Evolutionary conservation across 31 red algal species (phyloP).

Genomic region (Odonthalia washingtoniensis): DNA sequence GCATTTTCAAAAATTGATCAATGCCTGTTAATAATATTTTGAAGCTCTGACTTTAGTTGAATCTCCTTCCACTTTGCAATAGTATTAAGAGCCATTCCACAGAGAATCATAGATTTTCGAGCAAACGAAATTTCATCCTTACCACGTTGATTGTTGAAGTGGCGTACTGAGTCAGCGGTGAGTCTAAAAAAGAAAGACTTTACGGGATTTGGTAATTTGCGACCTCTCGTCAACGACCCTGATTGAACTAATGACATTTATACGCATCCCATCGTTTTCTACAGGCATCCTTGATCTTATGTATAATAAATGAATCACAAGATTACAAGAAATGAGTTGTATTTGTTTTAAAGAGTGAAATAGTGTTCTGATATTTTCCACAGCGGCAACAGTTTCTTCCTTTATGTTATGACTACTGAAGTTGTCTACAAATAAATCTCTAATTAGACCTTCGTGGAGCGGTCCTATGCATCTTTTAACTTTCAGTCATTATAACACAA

Average conservation of each 20-base stretch:
- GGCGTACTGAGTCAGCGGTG: background rate
- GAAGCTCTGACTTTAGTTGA: background rate
- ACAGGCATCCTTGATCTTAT: slow-evolving; percentile 34
- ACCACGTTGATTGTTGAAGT: slow-evolving; percentile 2
- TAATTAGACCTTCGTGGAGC: slow-evolving; percentile 3
- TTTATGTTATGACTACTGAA: background rate
- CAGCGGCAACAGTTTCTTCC: background rate
- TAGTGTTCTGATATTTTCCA: background rate
- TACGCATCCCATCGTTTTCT: background rate
- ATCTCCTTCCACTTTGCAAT: background rate
- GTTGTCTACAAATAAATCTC: slow-evolving; percentile 31
- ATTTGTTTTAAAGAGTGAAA: slow-evolving; percentile 8
- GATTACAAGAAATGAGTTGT: slow-evolving; percentile 11
- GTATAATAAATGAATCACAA: slow-evolving; percentile 26
- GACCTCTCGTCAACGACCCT: background rate
- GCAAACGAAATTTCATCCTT: slow-evolving; percentile 1
- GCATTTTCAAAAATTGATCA: no score
- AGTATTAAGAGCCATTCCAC: background rate
- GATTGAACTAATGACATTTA: slow-evolving; percentile 20
- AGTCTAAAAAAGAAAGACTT: slow-evolving; percentile 18
- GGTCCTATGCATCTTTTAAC: background rate
- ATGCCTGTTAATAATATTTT: no score
- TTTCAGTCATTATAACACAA: background rate
- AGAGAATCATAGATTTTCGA: background rate
- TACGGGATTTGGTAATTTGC: slow-evolving; percentile 6